Evolutionary conservation across 345 rosid species (phyloP).

Genomic region (Melastoma malabathricum): DNA sequence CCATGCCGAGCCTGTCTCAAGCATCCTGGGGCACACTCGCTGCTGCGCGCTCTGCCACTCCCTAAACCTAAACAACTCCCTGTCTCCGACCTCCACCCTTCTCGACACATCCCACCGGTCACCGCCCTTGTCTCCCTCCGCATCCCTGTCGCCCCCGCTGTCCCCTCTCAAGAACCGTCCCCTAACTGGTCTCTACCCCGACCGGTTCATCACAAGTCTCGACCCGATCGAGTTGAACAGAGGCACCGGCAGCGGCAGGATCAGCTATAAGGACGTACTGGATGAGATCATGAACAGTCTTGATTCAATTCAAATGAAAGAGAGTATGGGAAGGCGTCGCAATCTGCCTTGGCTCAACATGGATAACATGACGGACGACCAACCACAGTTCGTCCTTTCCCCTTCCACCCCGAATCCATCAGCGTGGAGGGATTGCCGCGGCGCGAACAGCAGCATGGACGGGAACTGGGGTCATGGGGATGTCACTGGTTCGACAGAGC

Average conservation of each 20-base stretch:
- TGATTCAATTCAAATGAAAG: conserved; percentile 37
- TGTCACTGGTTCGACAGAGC: conserved; percentile 20
- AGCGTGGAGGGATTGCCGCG: conserved; percentile 6
- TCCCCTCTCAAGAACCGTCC: conserved; percentile 6
- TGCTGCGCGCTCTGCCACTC: conserved; percentile 53
- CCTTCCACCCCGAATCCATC: conserved; percentile 33
- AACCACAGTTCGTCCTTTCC: conserved; percentile 38
- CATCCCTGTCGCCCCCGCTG: conserved; percentile 30
- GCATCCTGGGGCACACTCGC: conserved; percentile 9
- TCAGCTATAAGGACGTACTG: conserved; percentile 38
- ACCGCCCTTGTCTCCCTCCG: conserved; percentile 16
- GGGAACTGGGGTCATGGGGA: neutral
- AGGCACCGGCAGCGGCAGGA: neutral
- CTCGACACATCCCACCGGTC: conserved; percentile 46
- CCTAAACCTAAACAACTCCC: conserved; percentile 18
- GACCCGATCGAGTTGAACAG: conserved; percentile 19
- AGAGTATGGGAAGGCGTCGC: conserved; percentile 5
- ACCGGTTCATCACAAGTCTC: conserved; percentile 5
- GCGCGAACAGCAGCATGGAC: conserved; percentile 4
- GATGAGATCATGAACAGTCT: conserved; percentile 43
- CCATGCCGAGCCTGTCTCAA: neutral
- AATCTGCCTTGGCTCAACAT: conserved; percentile 34
- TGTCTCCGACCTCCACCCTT: conserved; percentile 63
- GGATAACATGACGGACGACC: conserved; percentile 17
- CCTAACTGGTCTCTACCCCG: conserved; percentile 15